Percentiles rank a stretch among this genome's conserved stretches.
Evolutionary conservation across 2,329 filamentous ascomycete species (phyloP).

Genomic region (Didymella lethalis): DNA sequence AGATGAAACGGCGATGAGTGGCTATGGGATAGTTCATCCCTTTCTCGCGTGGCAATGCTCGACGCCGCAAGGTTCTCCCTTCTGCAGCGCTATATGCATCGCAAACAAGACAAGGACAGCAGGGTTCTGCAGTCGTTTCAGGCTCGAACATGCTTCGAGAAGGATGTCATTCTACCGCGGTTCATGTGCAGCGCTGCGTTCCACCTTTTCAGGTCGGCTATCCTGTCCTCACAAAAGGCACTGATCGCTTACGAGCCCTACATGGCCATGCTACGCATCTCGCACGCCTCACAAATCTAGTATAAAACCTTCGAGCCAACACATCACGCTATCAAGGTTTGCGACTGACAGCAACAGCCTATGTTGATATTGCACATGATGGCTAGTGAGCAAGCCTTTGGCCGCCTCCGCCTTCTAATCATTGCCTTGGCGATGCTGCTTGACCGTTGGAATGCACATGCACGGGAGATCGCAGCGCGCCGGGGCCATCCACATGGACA

Average conservation of each 20-base stretch:
- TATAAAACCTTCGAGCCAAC: conserved; percentile 5
- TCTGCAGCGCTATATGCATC: conserved; percentile 13
- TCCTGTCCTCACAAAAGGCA: conserved; percentile 15
- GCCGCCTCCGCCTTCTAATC: conserved; percentile 12
- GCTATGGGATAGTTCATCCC: conserved; percentile 13
- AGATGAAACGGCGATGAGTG: conserved; percentile 21
- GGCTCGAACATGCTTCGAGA: conserved; percentile 28
- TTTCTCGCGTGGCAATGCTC: conserved; percentile 21
- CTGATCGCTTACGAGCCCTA: conserved; percentile 10
- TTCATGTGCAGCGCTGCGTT: conserved; percentile 17
- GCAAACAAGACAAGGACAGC: conserved; percentile 17
- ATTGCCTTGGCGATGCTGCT: conserved; percentile 18
- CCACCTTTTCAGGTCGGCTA: conserved; percentile 14
- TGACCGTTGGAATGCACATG: conserved; percentile 15
- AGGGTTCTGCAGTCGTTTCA: conserved; percentile 16
- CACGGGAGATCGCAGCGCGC: conserved; percentile 17
- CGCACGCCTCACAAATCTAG: conserved; percentile 10
- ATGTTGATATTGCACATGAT: conserved; percentile 10
- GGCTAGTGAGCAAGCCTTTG: conserved; percentile 10
- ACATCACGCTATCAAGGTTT: neutral
- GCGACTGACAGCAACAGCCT: neutral
- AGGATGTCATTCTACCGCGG: conserved; percentile 18
- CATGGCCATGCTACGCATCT: conserved; percentile 11
- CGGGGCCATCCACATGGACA: conserved; percentile 12
- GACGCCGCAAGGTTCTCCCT: conserved; percentile 20